Base-by-base conservation (phyloP, 176 grass and related monocot species). In the Eragrostis curvula region DNA sequence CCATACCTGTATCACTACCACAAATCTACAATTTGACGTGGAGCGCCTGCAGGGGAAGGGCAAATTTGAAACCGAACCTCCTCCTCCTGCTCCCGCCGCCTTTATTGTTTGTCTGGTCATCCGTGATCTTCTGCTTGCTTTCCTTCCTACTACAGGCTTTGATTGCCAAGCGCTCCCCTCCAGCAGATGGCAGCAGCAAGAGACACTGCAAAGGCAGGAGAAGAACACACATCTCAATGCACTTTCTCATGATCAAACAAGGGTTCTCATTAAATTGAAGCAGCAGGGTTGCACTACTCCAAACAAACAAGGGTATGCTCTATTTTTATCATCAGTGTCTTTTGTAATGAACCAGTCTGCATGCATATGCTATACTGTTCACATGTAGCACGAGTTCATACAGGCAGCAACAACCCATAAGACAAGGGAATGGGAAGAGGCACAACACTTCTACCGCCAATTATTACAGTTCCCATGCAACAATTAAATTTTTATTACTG, bases 401-500 rank as follows among this genome's bases (percentile, higher is more conserved):
- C 32, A 28, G 40, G 51, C 8, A 49, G 57, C 57, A 5, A 61
- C 32, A 47, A 83, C n/a, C 41, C 50, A 81, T 8, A 29, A 51
- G 23, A 21, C 85, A 89, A 73, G 30, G 8, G 40, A 48, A 30
- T 32, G 52, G 23, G 9, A 57, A 80, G 50, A 74, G 29, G 12
- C 67, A 73, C 45, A 39, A 1, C 23, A 30, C 18, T 77, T 60
- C 30, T 61, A 44, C 23, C 43, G 71, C 56, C 29, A 66, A n/a
- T n/a, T n/a, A 68, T 48, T 58, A 43, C 63, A 68, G 12, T 58
- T 68, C 59, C 70, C 47, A 57, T 65, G 65, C 28, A 85, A 83
- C 18, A n/a, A n/a, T n/a, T n/a, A n/a, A n/a, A n/a, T n/a, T 14
- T 66, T 75, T 79, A 84, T 85, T 66, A 81, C 39, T 15, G 64